These are phyloP conservation scores for Pseudogymnoascus pannorum DNA, from an alignment of 2,329 filamentous ascomycete species.

Conservation along the genomic window DNA sequence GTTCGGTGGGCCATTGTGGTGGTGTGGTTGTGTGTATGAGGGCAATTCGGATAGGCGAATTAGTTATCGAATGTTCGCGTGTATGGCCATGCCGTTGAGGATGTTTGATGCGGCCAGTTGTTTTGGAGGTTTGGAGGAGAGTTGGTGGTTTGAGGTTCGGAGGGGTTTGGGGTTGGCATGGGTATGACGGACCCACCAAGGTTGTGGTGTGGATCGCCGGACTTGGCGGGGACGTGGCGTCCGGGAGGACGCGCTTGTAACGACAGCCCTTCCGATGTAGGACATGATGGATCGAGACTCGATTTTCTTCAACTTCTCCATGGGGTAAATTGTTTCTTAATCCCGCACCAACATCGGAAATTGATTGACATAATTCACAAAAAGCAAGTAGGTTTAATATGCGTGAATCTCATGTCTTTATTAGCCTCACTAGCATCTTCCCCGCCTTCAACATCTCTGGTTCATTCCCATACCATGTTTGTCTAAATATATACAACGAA, in stretches of 20 bases:
- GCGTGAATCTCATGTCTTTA: not conserved
- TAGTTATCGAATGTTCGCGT: not conserved
- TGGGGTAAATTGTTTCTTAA: not conserved
- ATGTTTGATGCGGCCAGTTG: not conserved
- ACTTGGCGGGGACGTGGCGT: not conserved
- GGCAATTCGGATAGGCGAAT: not conserved
- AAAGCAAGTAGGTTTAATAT: not conserved
- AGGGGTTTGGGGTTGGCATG: not conserved
- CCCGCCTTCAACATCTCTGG: not conserved
- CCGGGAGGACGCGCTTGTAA: not conserved
- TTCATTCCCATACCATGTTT: not conserved
- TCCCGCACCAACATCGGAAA: not conserved
- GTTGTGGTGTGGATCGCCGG: not conserved
- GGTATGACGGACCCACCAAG: not conserved
- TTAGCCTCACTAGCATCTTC: not conserved
- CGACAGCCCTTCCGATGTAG: not conserved
- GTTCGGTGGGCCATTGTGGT: not conserved
- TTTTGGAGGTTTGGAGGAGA: not conserved
- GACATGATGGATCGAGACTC: too few relatives aligned
- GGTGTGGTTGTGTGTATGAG: too few relatives aligned
- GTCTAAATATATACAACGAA: too few relatives aligned
- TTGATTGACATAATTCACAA: not conserved
- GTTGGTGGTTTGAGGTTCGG: not conserved
- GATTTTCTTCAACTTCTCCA: too few relatives aligned
- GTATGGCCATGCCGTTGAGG: not conserved